Evolutionary conservation across 352 stramenopile genomes (phyloP).

Genomic region (Pythium oligandrum): DNA sequence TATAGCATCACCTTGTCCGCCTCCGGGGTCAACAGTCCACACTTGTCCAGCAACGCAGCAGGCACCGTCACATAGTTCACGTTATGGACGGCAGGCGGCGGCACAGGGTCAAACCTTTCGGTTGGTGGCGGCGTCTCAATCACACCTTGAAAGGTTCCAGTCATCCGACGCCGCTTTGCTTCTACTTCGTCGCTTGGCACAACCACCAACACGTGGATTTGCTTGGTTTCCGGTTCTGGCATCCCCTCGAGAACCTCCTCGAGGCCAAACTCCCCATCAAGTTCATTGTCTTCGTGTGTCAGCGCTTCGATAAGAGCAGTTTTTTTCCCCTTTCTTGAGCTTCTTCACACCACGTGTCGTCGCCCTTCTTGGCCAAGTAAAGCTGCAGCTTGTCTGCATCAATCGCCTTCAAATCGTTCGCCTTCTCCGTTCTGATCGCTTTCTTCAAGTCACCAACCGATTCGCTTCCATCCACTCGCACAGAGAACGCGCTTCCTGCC

Average conservation of each 20-base stretch:
- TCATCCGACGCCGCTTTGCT: neutral
- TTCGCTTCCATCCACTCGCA: slow-evolving; percentile 6
- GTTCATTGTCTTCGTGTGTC: slow-evolving; percentile 11
- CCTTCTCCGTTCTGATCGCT: slow-evolving; percentile 4
- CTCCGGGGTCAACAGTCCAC: neutral
- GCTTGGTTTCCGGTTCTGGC: slow-evolving; percentile 8
- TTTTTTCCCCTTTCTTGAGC: neutral
- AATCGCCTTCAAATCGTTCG: slow-evolving; percentile 3
- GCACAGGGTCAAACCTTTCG: neutral
- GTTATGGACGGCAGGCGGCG: neutral
- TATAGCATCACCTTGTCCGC: slow-evolving; percentile 2
- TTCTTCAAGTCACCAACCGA: slow-evolving; percentile 11
- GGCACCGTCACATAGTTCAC: neutral
- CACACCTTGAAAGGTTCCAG: neutral
- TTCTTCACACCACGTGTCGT: slow-evolving; percentile 5
- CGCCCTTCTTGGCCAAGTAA: slow-evolving; percentile 5
- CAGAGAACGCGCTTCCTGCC: slow-evolving; percentile 7
- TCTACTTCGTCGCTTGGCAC: neutral
- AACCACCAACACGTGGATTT: slow-evolving; percentile 8
- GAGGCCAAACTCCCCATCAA: slow-evolving; percentile 7
- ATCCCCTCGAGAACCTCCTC: slow-evolving; percentile 9
- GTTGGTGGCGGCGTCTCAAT: no score
- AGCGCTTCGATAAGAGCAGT: slow-evolving; percentile 3
- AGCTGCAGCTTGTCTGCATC: slow-evolving; percentile 5
- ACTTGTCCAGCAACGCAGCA: neutral